Base-by-base conservation (phyloP, 306 rosid species). In the Canavalia gladiata region DNA sequence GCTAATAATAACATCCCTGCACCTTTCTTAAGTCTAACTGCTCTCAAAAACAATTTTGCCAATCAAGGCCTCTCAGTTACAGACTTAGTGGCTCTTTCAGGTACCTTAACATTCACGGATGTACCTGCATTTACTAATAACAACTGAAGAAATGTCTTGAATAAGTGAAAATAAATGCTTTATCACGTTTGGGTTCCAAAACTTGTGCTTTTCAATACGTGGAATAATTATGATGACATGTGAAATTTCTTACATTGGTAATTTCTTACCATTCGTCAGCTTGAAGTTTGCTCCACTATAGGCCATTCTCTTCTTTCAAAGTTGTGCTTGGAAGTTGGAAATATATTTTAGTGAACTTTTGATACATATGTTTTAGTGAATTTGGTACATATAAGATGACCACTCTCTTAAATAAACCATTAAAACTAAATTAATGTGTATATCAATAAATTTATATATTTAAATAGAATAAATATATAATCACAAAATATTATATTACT, bases 51-150 rank as follows among this genome's bases (percentile, higher is more conserved):
- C n/a, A 90, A 78, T 68, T 90, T 88, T 35, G 77, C 88, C 8
- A 73, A 52, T 4, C 88, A 85, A 1, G 87, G 87, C 18, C 92
- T 90, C 81, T 88, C 90, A 0, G 74, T 74, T 2, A 84, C 50
- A 52, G 68, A 90, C 55, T 79, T 90, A 86, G 92, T 90, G 11
- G 90, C 91, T 65, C 92, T 90, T 62, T 78, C 91, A 77, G 94
- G 94, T 88, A 57, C 46, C 4, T 31, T 5, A n/a, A 25, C 11
- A 3, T 29, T 30, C 41, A 37, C 3, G 4, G 41, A 37, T 37
- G 41, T 37, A 37, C 41, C 41, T 37, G 4, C 41, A 37, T 37
- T 37, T 37, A 37, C 41, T 2, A 37, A 30, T 3, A 9, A 41
- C 41, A 1, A 6, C 34, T 47, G 50, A 41, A 51, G 9, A 51